Evolutionary conservation across 2,329 filamentous ascomycete genomes (phyloP).

Genomic region (Fusarium sp.): DNA sequence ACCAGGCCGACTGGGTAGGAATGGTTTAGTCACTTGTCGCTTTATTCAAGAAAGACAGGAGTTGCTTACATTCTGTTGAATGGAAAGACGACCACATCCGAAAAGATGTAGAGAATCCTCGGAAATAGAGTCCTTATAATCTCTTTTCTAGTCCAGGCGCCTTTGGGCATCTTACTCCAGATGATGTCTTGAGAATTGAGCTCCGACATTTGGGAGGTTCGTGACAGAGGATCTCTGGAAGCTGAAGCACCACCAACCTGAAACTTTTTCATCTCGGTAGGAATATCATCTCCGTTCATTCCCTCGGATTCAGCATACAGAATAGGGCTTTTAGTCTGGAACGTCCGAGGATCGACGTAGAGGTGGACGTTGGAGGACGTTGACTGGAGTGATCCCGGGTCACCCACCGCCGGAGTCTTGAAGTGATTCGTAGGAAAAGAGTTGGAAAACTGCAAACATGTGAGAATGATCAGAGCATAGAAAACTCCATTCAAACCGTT

Average conservation of each 20-base stretch:
- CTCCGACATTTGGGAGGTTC: neutral
- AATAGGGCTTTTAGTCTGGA: fast-evolving
- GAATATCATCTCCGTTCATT: neutral
- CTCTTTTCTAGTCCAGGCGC: neutral
- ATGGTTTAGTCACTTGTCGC: neutral
- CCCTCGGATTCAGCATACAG: neutral
- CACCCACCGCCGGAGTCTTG: neutral
- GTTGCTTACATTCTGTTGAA: neutral
- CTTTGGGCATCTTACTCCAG: neutral
- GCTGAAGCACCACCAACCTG: neutral
- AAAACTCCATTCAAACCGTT: neutral
- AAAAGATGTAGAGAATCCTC: neutral
- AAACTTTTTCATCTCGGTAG: neutral
- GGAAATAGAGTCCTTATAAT: neutral
- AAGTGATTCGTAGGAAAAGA: fast-evolving
- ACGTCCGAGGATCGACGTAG: neutral
- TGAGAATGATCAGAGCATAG: neutral
- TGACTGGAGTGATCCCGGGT: neutral
- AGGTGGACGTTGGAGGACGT: neutral
- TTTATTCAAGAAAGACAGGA: neutral
- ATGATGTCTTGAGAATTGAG: neutral
- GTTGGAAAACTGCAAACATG: neutral
- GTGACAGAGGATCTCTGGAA: neutral
- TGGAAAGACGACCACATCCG: neutral
- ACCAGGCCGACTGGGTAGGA: fast-evolving